Evolutionary conservation across 768 basidiomycete species (phyloP).

Genomic region (Terana coerulea): DNA sequence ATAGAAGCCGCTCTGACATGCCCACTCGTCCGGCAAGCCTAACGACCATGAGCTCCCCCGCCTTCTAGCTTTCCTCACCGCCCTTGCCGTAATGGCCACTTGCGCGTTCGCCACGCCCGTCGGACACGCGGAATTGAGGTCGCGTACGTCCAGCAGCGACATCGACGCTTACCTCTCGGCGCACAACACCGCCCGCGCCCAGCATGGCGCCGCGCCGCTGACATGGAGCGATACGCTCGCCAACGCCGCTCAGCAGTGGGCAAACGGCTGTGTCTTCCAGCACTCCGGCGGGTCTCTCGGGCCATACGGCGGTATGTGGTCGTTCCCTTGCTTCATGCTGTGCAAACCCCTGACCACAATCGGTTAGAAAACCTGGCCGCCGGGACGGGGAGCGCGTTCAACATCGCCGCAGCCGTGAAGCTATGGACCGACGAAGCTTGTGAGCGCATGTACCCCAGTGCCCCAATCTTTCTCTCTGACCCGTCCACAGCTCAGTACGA

Average conservation of each 20-base stretch:
- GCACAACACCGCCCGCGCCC: constrained; percentile 61
- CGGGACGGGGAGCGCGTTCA: constrained; percentile 54
- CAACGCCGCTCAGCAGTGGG: constrained; percentile 65
- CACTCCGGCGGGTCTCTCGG: constrained; percentile 70
- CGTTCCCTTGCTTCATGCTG: neutral
- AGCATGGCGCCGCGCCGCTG: constrained; percentile 60
- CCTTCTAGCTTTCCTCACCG: too few relatives aligned
- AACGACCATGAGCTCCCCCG: too few relatives aligned
- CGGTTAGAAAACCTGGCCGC: constrained; percentile 68
- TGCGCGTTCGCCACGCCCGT: too few relatives aligned
- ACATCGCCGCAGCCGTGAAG: constrained; percentile 46
- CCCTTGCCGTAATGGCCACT: too few relatives aligned
- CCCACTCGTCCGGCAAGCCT: too few relatives aligned
- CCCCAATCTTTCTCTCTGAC: neutral
- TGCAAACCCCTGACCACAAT: neutral
- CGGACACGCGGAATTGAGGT: too few relatives aligned
- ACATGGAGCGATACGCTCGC: constrained; percentile 63
- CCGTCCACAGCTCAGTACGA: constrained; percentile 48
- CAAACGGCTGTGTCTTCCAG: constrained; percentile 59
- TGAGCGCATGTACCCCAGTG: constrained; percentile 28
- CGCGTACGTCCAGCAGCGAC: constrained; percentile 43
- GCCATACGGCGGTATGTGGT: constrained; percentile 50
- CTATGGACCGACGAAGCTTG: constrained; percentile 67
- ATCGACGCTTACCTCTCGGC: constrained; percentile 48
- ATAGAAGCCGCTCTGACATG: too few relatives aligned